These are phyloP conservation scores for Tylopilus rubrobrunneus DNA, from an alignment of 768 basidiomycete genomes.

Conservation along the genomic window DNA sequence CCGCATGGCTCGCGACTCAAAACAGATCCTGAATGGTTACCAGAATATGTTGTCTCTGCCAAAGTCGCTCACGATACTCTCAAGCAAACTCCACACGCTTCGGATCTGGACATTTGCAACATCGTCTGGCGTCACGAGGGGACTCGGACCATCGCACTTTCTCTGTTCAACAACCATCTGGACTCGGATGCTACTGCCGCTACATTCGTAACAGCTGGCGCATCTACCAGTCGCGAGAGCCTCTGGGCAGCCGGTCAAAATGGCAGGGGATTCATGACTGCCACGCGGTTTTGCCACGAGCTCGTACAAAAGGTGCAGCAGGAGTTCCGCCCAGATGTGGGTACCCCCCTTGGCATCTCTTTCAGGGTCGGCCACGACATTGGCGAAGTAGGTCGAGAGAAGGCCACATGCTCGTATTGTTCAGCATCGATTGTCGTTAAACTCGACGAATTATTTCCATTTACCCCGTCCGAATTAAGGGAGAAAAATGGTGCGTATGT, in stretches of 20 bases:
- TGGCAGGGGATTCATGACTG: conserved; percentile 12
- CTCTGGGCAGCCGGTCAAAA: conserved; percentile 18
- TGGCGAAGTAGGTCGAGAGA: conserved; percentile 13
- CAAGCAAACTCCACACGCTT: conserved; percentile 1
- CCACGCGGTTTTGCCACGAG: conserved; percentile 14
- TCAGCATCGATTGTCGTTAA: background rate
- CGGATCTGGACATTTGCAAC: conserved; percentile 7
- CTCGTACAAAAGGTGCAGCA: conserved; percentile 1
- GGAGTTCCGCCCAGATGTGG: background rate
- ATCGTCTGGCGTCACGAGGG: conserved; percentile 6
- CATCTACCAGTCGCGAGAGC: conserved; percentile 14
- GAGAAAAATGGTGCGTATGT: conserved; percentile 2
- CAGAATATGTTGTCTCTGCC: conserved; percentile 1
- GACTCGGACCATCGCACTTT: conserved; percentile 2
- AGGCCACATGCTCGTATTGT: background rate
- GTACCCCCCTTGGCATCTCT: background rate
- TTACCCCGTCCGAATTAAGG: conserved; percentile 1
- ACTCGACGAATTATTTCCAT: conserved; percentile 10
- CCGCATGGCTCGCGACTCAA: conserved; percentile 1
- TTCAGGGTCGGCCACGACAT: conserved; percentile 15
- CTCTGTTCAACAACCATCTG: conserved; percentile 13
- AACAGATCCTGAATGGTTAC: background rate
- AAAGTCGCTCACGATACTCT: conserved; percentile 1
- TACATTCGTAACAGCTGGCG: conserved; percentile 14
- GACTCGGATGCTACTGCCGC: conserved; percentile 4